Percentiles rank a stretch among this genome's conserved stretches.
Conservation (phyloP, 2,329 filamentous ascomycete species). For the Colletotrichum kahawae region DNA sequence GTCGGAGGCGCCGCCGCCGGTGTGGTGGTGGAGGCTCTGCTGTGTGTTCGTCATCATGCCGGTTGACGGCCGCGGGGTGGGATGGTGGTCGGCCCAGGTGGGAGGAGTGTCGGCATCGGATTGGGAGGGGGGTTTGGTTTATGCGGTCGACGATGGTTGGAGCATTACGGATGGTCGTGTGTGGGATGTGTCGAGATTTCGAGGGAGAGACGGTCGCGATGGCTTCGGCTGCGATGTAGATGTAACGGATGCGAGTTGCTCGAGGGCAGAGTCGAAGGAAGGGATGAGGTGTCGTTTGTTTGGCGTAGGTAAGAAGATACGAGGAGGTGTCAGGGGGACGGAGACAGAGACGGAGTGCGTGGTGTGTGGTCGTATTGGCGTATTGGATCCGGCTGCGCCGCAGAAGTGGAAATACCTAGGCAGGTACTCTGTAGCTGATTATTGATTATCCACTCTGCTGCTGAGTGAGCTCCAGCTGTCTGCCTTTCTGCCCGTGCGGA, state of each 20-base stretch:
- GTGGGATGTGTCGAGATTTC: background rate
- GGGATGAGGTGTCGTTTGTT: background rate
- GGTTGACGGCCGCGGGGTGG: background rate
- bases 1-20: conserved; percentile 32
- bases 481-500: background rate
- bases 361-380: background rate
- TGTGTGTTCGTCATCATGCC: conserved; percentile 7
- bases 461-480: background rate
- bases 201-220: background rate
- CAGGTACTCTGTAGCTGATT: background rate
- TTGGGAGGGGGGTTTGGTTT: background rate
- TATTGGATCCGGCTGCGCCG: background rate
- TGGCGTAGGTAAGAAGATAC: background rate
- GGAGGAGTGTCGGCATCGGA: background rate
- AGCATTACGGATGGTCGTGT: background rate
- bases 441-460: background rate
- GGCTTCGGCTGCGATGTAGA: background rate
- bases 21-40: conserved; percentile 23
- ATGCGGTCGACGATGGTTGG: background rate
- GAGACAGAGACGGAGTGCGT: background rate
- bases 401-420: background rate
- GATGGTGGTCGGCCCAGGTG: background rate
- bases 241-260: background rate
- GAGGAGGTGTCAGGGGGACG: background rate
- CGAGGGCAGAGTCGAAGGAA: background rate